Evolutionary conservation across 768 basidiomycete species (phyloP).

Genomic region (Rhizopogon sp.): DNA sequence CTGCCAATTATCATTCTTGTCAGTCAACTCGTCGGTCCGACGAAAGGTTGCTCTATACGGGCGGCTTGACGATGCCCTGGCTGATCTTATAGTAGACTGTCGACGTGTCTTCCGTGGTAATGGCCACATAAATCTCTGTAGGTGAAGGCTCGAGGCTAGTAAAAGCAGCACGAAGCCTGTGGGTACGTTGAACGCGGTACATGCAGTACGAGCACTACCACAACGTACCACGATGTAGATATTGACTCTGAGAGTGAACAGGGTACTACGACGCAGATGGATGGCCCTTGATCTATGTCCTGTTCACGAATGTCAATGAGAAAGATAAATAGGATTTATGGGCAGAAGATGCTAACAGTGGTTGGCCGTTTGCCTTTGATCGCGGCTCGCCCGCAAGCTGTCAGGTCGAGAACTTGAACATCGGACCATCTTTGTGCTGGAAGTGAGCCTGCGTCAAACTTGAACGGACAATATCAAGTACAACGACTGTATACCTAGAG

Average conservation of each 20-base stretch:
- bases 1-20: no score
- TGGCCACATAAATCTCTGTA: slow-evolving; percentile 58
- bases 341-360: slow-evolving; percentile 33
- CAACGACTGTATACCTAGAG: slow-evolving; percentile 41
- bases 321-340: neutral
- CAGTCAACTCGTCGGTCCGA: no score
- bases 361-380: slow-evolving; percentile 55
- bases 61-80: slow-evolving; percentile 71
- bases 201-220: neutral
- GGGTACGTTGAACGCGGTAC: neutral
- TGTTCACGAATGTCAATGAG: slow-evolving; percentile 15
- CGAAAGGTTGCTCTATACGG: slow-evolving; percentile 32
- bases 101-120: slow-evolving; percentile 73
- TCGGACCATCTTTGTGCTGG: slow-evolving; percentile 72
- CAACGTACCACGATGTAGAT: slow-evolving; percentile 55
- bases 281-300: slow-evolving; percentile 34
- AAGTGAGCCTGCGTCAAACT: neutral
- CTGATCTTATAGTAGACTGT: slow-evolving; percentile 83
- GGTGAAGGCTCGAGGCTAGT: slow-evolving; percentile 34
- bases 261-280: slow-evolving; percentile 44
- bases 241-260: slow-evolving; percentile 64
- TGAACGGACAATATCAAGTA: neutral
- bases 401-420: slow-evolving; percentile 58
- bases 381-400: slow-evolving; percentile 46
- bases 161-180: slow-evolving; percentile 61